These are phyloP conservation scores for Nemophila menziesii DNA, from an alignment of 257 asterid genomes.

Conservation along the genomic window DNA sequence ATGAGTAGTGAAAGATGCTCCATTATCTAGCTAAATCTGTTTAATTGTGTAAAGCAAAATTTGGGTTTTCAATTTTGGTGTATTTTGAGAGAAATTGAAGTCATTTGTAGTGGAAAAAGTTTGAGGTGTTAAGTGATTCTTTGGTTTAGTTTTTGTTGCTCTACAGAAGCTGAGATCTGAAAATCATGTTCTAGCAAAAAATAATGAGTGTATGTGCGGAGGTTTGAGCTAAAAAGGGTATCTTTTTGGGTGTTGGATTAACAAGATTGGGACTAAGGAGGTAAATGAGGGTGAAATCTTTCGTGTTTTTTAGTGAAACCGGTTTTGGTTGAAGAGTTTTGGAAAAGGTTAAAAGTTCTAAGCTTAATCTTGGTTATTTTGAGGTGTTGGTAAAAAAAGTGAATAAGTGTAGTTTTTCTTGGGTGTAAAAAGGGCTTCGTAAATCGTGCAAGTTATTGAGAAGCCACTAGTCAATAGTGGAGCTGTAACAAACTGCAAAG, in stretches of 20 bases:
- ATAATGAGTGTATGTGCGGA: constrained; percentile 2
- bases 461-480: no score
- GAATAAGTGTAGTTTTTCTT: constrained; percentile 16
- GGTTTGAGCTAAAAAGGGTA: constrained; percentile 10
- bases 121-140: constrained; percentile 7
- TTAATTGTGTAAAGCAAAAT: constrained; percentile 2
- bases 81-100: not conserved
- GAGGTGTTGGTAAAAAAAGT: constrained; percentile 16
- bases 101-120: not conserved
- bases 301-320: constrained; percentile 20
- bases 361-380: constrained; percentile 14
- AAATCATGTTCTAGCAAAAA: not conserved
- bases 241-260: constrained; percentile 12
- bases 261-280: constrained; percentile 20
- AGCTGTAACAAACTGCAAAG: no score
- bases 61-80: constrained; percentile 3
- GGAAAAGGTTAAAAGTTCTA: constrained; percentile 6
- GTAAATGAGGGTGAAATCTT: constrained; percentile 17
- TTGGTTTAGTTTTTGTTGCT: constrained; percentile 3
- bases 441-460: no score
- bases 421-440: no score
- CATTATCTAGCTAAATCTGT: constrained; percentile 5
- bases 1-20: constrained; percentile 1
- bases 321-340: constrained; percentile 29
- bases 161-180: constrained; percentile 31